A percentile compares a stretch with the other conserved stretches of the same genome.
phyloP scores from a whole-genome alignment of 169 alveolate species.

The Eimeria necatrix region DNA sequence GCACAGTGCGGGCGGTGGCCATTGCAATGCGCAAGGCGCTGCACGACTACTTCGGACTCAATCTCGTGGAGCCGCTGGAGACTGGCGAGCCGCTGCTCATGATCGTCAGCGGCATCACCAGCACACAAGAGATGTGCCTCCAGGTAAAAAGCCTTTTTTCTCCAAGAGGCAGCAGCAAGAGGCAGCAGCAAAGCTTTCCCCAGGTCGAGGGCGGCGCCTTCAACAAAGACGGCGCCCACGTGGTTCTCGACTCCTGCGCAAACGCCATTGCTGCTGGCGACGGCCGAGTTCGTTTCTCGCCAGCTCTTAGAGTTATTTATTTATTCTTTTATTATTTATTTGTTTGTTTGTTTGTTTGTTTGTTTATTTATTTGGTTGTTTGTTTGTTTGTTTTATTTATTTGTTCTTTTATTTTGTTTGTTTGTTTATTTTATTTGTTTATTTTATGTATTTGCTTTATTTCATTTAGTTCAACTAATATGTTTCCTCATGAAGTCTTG shows the following conservation, averaged over 20 bases:
- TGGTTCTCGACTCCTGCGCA: constrained; percentile 88
- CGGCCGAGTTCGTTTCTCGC: constrained; percentile 85
- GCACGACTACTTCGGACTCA: constrained; percentile 93
- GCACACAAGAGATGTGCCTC: constrained; percentile 91
- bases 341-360: too few relatives aligned
- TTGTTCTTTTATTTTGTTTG: too few relatives aligned
- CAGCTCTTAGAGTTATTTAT: not conserved
- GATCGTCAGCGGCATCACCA: constrained; percentile 92
- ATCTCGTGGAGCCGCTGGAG: constrained; percentile 91
- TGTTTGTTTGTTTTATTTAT: too few relatives aligned
- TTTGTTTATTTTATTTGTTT: not conserved
- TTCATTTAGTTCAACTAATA: not conserved
- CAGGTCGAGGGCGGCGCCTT: constrained; percentile 89
- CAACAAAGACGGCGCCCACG: constrained; percentile 88
- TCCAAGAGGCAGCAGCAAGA: not conserved
- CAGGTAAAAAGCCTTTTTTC: constrained; percentile 82
- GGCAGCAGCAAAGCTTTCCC: too few relatives aligned
- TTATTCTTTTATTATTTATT: not conserved
- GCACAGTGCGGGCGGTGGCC: constrained; percentile 86
- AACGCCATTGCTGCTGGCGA: constrained; percentile 91
- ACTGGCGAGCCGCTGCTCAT: constrained; percentile 93
- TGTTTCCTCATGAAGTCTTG: not conserved
- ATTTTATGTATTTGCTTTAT: not conserved
- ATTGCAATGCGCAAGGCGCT: constrained; percentile 89
- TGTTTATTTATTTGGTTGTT: too few relatives aligned